Evolutionary conservation across 805 yeast genomes (phyloP).

Genomic region (Candida morakotiae): DNA sequence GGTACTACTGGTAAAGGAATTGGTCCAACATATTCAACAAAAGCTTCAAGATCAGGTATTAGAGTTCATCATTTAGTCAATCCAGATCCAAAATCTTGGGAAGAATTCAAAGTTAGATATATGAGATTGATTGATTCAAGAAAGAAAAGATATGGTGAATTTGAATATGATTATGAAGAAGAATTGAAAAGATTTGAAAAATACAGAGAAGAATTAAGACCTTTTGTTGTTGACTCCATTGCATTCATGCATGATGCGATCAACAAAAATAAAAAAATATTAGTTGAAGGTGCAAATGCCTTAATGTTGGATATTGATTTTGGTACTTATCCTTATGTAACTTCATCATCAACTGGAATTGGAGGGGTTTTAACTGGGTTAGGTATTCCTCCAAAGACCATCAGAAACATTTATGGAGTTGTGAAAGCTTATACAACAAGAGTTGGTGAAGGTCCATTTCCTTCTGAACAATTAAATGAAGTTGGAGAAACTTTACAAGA

Average conservation of each 20-base stretch:
- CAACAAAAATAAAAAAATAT: slow-evolving; percentile 71
- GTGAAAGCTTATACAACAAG: slow-evolving; percentile 98
- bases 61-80: slow-evolving; percentile 94
- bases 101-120: slow-evolving; percentile 76
- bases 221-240: slow-evolving; percentile 92
- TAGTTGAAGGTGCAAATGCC: slow-evolving; percentile 98
- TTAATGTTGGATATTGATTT: slow-evolving; percentile 95
- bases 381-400: slow-evolving; percentile 88
- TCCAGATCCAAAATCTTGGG: slow-evolving; percentile 90
- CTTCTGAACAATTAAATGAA: slow-evolving; percentile 89
- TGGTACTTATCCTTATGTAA: slow-evolving; percentile 97
- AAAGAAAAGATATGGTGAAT: slow-evolving; percentile 87
- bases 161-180: slow-evolving; percentile 78
- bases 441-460: slow-evolving; percentile 99
- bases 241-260: slow-evolving; percentile 79
- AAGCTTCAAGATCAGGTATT: slow-evolving; percentile 93
- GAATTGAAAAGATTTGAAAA: slow-evolving; percentile 76
- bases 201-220: slow-evolving; percentile 70
- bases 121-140: slow-evolving; percentile 76
- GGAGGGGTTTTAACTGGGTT: slow-evolving; percentile 98
- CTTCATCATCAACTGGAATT: slow-evolving; percentile 92
- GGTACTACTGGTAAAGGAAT: slow-evolving; percentile 99
- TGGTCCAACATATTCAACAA: slow-evolving; percentile 97
- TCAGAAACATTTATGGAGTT: slow-evolving; percentile 85
- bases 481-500: slow-evolving; percentile 83